Conservation (phyloP, 306 rosid species). For the Crataegus laevigata region DNA sequence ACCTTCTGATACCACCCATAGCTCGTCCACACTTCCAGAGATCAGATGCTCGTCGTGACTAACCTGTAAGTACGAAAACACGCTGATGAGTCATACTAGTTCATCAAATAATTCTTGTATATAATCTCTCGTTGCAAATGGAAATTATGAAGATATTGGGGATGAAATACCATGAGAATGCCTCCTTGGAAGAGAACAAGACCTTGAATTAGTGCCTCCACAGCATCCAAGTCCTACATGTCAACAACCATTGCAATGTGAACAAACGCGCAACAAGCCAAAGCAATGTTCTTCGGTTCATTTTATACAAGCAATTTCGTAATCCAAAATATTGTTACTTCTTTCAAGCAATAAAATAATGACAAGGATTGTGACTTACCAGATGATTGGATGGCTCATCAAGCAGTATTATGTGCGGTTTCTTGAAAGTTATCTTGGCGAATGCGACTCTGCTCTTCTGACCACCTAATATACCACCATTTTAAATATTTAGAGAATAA, state of each 20-base stretch:
- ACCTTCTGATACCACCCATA: slow-evolving; percentile 92
- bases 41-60: slow-evolving; percentile 98
- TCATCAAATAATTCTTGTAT: background rate
- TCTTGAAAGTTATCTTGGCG: slow-evolving; percentile 94
- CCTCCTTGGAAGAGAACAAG: slow-evolving; percentile 99
- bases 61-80: slow-evolving; percentile 53
- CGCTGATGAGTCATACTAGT: background rate
- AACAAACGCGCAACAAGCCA: background rate
- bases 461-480: slow-evolving; percentile 52
- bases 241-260: slow-evolving; percentile 6
- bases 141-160: background rate
- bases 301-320: background rate
- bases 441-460: slow-evolving; percentile 99
- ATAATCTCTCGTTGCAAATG: background rate
- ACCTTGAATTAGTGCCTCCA: slow-evolving; percentile 99
- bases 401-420: slow-evolving; percentile 93
- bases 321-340: background rate
- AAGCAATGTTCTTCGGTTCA: background rate
- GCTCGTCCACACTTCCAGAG: slow-evolving; percentile 97
- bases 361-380: slow-evolving; percentile 33
- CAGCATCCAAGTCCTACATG: slow-evolving; percentile 95
- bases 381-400: slow-evolving; percentile 99
- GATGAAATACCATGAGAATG: slow-evolving; percentile 78
- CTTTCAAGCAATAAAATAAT: slow-evolving; percentile 3
- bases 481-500: background rate